These are phyloP conservation scores for Paratrypanosoma confusum DNA, from an alignment of 208 protist species.

Conservation along the genomic window DNA sequence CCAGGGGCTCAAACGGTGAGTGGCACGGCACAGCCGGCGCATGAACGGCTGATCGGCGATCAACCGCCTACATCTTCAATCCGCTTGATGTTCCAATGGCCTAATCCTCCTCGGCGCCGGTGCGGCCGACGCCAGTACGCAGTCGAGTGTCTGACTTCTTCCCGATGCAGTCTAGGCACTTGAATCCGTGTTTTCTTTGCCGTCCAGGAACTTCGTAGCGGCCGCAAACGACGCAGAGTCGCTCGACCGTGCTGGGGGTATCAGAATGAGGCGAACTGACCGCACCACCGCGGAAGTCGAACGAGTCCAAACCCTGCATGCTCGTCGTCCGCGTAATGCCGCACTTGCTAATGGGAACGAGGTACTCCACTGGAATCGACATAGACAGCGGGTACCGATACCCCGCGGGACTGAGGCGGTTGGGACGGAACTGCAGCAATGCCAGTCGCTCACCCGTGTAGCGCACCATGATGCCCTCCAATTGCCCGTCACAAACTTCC, in stretches of 20 bases:
- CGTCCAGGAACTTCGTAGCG: slow-evolving; percentile 56
- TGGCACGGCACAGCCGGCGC: too few species aligned
- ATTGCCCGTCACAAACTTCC: slow-evolving; percentile 75
- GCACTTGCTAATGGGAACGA: slow-evolving; percentile 36
- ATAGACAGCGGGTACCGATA: slow-evolving; percentile 84
- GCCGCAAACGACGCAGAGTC: slow-evolving; percentile 79
- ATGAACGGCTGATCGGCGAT: too few species aligned
- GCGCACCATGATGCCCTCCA: slow-evolving; percentile 70
- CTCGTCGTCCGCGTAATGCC: not conserved
- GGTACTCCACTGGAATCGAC: slow-evolving; percentile 81
- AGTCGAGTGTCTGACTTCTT: slow-evolving; percentile 54
- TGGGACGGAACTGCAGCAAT: slow-evolving; percentile 72
- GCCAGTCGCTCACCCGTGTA: slow-evolving; percentile 82
- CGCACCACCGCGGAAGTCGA: slow-evolving; percentile 20
- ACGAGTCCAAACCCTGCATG: not conserved
- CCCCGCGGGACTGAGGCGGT: slow-evolving; percentile 51
- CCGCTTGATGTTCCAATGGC: too few species aligned
- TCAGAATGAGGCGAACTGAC: slow-evolving; percentile 21
- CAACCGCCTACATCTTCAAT: too few species aligned
- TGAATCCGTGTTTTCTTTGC: slow-evolving; percentile 59
- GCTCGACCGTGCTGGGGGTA: slow-evolving; percentile 15
- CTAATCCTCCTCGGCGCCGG: not conserved
- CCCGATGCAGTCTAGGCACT: slow-evolving; percentile 81
- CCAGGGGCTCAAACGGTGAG: too few species aligned
- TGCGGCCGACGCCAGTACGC: slow-evolving; percentile 18